phyloP scores from a whole-genome alignment of 108 stramenopile species.

The Poteriospumella lacustris region DNA sequence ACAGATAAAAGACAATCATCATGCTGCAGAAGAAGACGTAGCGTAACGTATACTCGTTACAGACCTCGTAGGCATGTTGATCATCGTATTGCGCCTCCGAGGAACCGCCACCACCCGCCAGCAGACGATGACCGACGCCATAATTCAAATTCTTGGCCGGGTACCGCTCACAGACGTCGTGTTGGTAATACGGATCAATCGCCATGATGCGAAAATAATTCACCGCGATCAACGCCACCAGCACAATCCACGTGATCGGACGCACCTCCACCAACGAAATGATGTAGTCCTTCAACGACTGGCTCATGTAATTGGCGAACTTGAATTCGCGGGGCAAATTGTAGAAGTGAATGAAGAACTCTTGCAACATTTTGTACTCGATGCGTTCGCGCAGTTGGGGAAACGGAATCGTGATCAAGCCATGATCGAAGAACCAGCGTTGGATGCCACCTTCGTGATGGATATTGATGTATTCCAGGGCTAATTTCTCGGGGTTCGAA shows the following conservation, averaged over 20 bases:
- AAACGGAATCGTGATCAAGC: background rate
- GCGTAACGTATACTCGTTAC: background rate
- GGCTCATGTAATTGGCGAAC: constrained; percentile 15
- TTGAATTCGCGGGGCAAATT: constrained; percentile 11
- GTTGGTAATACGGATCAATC: background rate
- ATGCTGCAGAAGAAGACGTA: background rate
- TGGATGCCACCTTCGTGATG: background rate
- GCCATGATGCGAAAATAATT: background rate
- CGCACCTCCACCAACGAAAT: background rate
- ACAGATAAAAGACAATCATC: background rate
- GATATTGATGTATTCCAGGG: background rate
- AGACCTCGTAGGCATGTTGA: background rate
- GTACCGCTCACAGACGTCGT: background rate
- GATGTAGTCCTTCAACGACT: background rate
- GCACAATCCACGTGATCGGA: background rate
- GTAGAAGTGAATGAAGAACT: constrained; percentile 1
- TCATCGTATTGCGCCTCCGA: too few relatives aligned
- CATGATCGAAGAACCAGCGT: background rate
- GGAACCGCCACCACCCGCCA: background rate
- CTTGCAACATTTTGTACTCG: constrained; percentile 15
- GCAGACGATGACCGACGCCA: too few relatives aligned
- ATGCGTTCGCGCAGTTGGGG: background rate
- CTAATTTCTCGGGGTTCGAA: background rate
- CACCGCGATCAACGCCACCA: background rate
- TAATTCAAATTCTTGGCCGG: background rate